A percentile compares a stretch with the other conserved stretches of the same genome.
Evolutionary conservation across 2,329 filamentous ascomycete species (phyloP).

Genomic region (Clonostachys chloroleuca): DNA sequence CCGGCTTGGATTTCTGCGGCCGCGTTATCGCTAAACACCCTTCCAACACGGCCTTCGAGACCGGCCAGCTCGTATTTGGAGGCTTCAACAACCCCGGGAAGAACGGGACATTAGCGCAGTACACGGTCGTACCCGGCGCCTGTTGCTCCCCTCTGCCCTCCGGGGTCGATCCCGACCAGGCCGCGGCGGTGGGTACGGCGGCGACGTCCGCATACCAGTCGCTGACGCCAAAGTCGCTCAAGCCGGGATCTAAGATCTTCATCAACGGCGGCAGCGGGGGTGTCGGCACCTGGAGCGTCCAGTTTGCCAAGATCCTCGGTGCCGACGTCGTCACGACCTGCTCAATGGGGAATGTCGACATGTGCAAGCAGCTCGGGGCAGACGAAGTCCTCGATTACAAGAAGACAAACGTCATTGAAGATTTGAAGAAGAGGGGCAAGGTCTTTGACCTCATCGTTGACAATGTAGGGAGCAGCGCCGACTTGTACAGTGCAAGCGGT

Average conservation of each 20-base stretch:
- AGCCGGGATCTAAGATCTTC: constrained; percentile 45
- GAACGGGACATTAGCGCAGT: constrained; percentile 38
- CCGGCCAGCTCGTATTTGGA: constrained; percentile 16
- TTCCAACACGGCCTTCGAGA: constrained; percentile 15
- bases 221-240: constrained; percentile 43
- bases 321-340: constrained; percentile 59
- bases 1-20: constrained; percentile 47
- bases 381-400: constrained; percentile 63
- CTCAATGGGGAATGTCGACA: constrained; percentile 51
- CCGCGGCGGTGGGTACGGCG: constrained; percentile 35
- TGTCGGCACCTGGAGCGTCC: constrained; percentile 55
- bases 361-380: constrained; percentile 56
- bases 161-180: constrained; percentile 31
- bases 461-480: constrained; percentile 44
- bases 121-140: constrained; percentile 26
- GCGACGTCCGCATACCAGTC: constrained; percentile 43
- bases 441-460: constrained; percentile 51
- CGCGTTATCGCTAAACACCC: constrained; percentile 30
- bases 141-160: constrained; percentile 9
- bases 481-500: constrained; percentile 47
- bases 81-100: constrained; percentile 20
- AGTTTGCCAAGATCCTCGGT: constrained; percentile 59
- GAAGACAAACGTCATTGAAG: constrained; percentile 36
- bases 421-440: constrained; percentile 39
- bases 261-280: constrained; percentile 65